Percentiles rank a stretch among this genome's conserved stretches.
These are phyloP conservation scores for Pestalotiopsis sp. DNA, from an alignment of 2,329 filamentous ascomycete species.

Conservation along the genomic window DNA sequence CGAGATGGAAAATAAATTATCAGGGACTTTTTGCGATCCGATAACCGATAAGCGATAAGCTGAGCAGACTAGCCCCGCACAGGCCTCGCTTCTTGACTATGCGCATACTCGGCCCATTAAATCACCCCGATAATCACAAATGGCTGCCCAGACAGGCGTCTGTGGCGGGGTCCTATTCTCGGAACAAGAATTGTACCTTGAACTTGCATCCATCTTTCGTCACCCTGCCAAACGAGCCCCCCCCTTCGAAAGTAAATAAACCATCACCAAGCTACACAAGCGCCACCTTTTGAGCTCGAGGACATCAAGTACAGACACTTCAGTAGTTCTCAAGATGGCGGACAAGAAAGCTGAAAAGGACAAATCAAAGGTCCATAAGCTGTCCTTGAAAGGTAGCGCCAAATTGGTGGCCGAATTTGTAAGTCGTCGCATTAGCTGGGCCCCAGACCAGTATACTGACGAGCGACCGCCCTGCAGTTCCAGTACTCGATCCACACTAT, in stretches of 20 bases:
- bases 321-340: constrained; percentile 24
- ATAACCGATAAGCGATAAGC: constrained; percentile 8
- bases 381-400: constrained; percentile 81
- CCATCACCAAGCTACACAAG: not conserved
- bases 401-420: constrained; percentile 96
- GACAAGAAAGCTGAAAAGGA: constrained; percentile 49
- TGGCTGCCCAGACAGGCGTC: not conserved
- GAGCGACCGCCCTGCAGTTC: constrained; percentile 56
- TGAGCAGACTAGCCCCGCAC: constrained; percentile 4
- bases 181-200: not conserved
- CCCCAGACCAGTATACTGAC: not conserved
- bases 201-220: not conserved
- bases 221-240: constrained; percentile 11
- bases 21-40: constrained; percentile 10
- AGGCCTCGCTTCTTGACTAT: not conserved
- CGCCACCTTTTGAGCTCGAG: not conserved
- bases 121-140: not conserved
- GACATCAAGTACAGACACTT: not conserved
- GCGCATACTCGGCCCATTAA: not conserved
- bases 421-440: constrained; percentile 43
- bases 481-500: constrained; percentile 99
- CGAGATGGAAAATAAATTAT: constrained; percentile 6
- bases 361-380: constrained; percentile 92
- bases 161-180: not conserved
- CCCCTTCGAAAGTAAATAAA: constrained; percentile 12